Evolutionary conservation across 2,329 filamentous ascomycete species (phyloP).

Genomic region (Metarhizium humberi): DNA sequence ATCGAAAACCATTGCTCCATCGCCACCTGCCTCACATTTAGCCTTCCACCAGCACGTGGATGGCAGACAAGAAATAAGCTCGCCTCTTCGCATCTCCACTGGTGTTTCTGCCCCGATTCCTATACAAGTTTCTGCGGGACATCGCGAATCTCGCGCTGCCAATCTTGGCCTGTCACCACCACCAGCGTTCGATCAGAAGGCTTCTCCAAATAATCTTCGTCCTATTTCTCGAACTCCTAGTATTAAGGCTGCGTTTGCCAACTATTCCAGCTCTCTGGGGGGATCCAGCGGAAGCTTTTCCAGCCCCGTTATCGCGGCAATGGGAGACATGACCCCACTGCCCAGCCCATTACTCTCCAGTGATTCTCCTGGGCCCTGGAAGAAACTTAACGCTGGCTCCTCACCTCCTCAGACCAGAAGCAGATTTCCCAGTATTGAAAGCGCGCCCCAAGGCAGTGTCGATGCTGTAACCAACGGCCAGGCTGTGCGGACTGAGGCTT

Average conservation of each 20-base stretch:
- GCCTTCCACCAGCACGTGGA: slow-evolving; percentile 5
- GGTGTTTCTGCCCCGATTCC: slow-evolving; percentile 16
- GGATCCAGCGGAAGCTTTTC: slow-evolving; percentile 59
- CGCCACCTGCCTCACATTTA: slow-evolving; percentile 21
- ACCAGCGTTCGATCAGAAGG: slow-evolving; percentile 17
- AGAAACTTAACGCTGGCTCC: slow-evolving; percentile 38
- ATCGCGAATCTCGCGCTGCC: slow-evolving; percentile 26
- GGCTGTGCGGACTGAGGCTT: slow-evolving; percentile 33
- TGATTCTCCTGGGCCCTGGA: slow-evolving; percentile 61
- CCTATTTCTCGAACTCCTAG: slow-evolving; percentile 52
- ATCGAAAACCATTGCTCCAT: slow-evolving; percentile 20
- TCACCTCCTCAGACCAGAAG: slow-evolving; percentile 27
- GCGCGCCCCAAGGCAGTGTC: slow-evolving; percentile 28
- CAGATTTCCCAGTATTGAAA: slow-evolving; percentile 15
- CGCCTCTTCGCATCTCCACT: slow-evolving; percentile 29
- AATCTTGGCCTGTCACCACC: slow-evolving; percentile 22
- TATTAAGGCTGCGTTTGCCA: slow-evolving; percentile 45
- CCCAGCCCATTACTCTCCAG: slow-evolving; percentile 62
- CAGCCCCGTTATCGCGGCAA: slow-evolving; percentile 64
- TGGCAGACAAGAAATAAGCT: slow-evolving; percentile 8
- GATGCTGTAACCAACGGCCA: slow-evolving; percentile 41
- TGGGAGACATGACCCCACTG: slow-evolving; percentile 70
- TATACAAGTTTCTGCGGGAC: slow-evolving; percentile 10
- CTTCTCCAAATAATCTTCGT: slow-evolving; percentile 27
- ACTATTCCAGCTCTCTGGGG: slow-evolving; percentile 39